Evolutionary conservation across 148 eudicot species (phyloP).

Genomic region (Rheum nobile): DNA sequence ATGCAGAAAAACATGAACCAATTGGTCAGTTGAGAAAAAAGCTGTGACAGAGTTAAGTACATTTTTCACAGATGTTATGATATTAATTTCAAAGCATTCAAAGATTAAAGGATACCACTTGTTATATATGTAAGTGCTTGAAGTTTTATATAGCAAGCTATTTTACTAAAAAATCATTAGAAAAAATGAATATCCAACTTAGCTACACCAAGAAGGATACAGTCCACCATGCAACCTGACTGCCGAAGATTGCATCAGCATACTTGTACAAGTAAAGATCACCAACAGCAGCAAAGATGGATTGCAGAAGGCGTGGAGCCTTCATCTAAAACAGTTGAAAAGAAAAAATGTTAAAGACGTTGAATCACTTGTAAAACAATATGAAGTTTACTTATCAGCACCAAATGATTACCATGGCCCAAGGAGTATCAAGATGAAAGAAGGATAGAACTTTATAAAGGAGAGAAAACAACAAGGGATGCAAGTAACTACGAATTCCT

Average conservation of each 20-base stretch:
- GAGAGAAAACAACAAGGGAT: conserved; percentile 71
- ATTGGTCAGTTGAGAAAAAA: conserved; percentile 74
- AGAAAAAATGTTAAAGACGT: background rate
- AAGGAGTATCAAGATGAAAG: conserved; percentile 66
- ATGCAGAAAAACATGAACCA: conserved; percentile 96
- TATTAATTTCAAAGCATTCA: background rate
- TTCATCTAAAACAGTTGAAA: conserved; percentile 37
- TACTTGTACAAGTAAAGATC: conserved; percentile 78
- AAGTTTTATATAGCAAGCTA: background rate
- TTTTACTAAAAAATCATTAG: background rate
- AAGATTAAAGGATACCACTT: background rate
- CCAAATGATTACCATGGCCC: conserved; percentile 54
- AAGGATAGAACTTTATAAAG: conserved; percentile 69
- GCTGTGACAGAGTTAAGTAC: conserved; percentile 54
- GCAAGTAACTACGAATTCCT: conserved; percentile 82
- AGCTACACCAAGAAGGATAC: conserved; percentile 52
- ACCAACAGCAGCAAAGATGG: conserved; percentile 72
- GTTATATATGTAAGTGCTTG: background rate
- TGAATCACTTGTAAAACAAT: background rate
- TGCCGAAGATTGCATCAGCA: conserved; percentile 45
- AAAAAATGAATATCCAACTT: background rate
- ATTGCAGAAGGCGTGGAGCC: conserved; percentile 72
- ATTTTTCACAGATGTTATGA: conserved; percentile 8
- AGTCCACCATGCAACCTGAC: conserved; percentile 66
- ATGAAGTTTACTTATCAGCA: background rate